These are phyloP conservation scores for Rhizopus sp. DNA, from an alignment of 371 early-diverging fungal genomes.

Conservation along the genomic window DNA sequence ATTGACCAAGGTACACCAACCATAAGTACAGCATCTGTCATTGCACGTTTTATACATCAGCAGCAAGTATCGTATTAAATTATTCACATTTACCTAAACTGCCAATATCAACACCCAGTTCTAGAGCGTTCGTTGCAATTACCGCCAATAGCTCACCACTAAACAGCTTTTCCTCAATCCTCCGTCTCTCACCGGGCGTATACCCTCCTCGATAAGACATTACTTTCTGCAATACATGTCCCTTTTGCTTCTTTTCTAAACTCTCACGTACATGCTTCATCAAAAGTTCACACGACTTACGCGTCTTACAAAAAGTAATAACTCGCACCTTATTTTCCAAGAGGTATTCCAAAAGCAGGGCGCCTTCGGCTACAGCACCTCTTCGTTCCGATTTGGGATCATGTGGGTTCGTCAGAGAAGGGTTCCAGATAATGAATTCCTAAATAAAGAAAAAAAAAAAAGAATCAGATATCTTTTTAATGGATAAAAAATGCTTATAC, in stretches of 20 bases:
- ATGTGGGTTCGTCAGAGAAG: slow-evolving; percentile 23
- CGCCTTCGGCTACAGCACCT: slow-evolving; percentile 34
- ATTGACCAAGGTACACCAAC: slow-evolving; percentile 61
- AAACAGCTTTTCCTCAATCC: slow-evolving; percentile 62
- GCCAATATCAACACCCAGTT: slow-evolving; percentile 75
- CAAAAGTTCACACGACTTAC: slow-evolving; percentile 51
- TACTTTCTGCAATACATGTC: slow-evolving; percentile 32
- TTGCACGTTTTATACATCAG: not conserved
- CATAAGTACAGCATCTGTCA: slow-evolving; percentile 60
- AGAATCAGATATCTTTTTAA: not conserved
- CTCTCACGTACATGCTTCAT: slow-evolving; percentile 47
- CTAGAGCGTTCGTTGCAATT: slow-evolving; percentile 71
- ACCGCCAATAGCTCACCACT: slow-evolving; percentile 53
- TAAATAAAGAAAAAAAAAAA: slow-evolving; percentile 1
- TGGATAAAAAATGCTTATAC: slow-evolving; percentile 17
- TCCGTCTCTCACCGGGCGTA: slow-evolving; percentile 52
- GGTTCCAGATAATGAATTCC: slow-evolving; percentile 48
- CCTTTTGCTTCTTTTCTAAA: slow-evolving; percentile 27
- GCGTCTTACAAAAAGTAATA: slow-evolving; percentile 58
- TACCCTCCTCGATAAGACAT: slow-evolving; percentile 71
- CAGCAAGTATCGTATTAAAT: not conserved
- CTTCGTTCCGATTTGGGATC: slow-evolving; percentile 17
- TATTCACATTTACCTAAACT: slow-evolving; percentile 34
- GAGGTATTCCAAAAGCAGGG: slow-evolving; percentile 39
- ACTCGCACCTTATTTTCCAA: slow-evolving; percentile 37